Evolutionary conservation across 2,329 filamentous ascomycete genomes (phyloP).

Genomic region (Emericellopsis cladophorae): DNA sequence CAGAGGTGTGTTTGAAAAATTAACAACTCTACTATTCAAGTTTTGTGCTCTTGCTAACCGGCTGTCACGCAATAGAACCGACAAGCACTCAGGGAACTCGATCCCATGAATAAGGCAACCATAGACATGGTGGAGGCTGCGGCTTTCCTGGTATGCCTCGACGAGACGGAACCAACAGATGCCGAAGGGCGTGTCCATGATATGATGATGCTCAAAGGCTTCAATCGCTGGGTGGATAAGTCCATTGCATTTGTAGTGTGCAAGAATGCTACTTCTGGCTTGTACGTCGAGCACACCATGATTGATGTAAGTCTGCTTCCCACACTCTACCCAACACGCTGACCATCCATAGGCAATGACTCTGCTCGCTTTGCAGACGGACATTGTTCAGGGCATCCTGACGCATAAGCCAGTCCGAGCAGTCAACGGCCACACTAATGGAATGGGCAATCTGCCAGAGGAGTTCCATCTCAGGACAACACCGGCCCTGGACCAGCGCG

Average conservation of each 20-base stretch:
- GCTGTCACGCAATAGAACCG: slow-evolving; percentile 1
- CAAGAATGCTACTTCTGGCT: slow-evolving; percentile 4
- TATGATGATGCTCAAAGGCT: slow-evolving; percentile 2
- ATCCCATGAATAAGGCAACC: not conserved
- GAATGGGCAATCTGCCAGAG: not conserved
- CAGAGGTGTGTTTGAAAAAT: slow-evolving; percentile 4
- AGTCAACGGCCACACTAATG: not conserved
- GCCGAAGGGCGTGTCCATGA: not conserved
- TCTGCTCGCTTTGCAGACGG: not conserved
- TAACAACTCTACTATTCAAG: not conserved
- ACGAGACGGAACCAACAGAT: slow-evolving; percentile 3
- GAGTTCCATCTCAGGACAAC: not conserved
- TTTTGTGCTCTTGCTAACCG: not conserved
- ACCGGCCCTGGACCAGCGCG: not conserved
- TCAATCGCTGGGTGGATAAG: slow-evolving; percentile 7
- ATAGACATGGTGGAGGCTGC: slow-evolving; percentile 3
- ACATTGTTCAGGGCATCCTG: too few relatives aligned
- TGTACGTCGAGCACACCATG: slow-evolving; percentile 4
- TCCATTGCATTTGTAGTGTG: slow-evolving; percentile 3
- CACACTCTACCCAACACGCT: not conserved
- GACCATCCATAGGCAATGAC: not conserved
- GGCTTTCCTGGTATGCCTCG: slow-evolving; percentile 4
- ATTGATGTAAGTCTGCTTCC: slow-evolving; percentile 4
- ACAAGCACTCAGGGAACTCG: not conserved
- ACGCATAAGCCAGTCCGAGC: too few relatives aligned